Conservation (phyloP, 2,329 filamentous ascomycete species). For the Fusarium liriodendri region DNA sequence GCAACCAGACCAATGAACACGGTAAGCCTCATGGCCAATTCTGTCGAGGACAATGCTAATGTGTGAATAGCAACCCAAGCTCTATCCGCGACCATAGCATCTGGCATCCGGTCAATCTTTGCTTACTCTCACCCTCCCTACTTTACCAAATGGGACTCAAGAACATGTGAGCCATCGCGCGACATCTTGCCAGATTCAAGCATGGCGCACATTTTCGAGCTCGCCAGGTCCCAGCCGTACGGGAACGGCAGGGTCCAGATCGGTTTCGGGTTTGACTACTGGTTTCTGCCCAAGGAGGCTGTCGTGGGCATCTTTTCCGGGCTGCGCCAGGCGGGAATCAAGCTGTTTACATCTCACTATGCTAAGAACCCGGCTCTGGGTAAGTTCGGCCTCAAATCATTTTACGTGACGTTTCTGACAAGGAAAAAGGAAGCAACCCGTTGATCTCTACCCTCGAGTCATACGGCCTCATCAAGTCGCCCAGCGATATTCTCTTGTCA, state of each 20-base stretch:
- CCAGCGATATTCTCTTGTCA: constrained; percentile 11
- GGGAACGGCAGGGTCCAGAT: constrained; percentile 5
- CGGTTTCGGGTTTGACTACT: constrained; percentile 13
- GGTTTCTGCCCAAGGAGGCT: constrained; percentile 10
- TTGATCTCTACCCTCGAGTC: constrained; percentile 3
- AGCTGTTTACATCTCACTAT: constrained; percentile 19
- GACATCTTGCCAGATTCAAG: constrained; percentile 6
- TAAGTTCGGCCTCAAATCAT: not conserved
- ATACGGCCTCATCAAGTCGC: constrained; percentile 10
- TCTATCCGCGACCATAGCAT: constrained; percentile 4
- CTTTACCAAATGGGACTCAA: constrained; percentile 9
- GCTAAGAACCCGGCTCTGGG: constrained; percentile 13
- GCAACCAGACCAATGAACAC: constrained; percentile 15
- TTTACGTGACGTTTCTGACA: not conserved
- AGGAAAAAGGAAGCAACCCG: not conserved
- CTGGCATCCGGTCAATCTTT: constrained; percentile 11
- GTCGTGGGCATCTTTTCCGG: not conserved
- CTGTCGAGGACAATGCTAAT: not conserved
- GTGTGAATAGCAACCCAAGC: constrained; percentile 3
- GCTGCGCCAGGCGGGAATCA: not conserved
- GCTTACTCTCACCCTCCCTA: constrained; percentile 1
- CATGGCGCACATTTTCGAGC: constrained; percentile 2
- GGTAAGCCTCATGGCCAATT: not conserved
- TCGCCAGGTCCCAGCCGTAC: not conserved
- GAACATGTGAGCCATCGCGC: not conserved